Percentiles rank a stretch among this genome's conserved stretches.
phyloP scores from a whole-genome alignment of 2,329 filamentous ascomycete species.

The Ophiostoma tasmaniense region DNA sequence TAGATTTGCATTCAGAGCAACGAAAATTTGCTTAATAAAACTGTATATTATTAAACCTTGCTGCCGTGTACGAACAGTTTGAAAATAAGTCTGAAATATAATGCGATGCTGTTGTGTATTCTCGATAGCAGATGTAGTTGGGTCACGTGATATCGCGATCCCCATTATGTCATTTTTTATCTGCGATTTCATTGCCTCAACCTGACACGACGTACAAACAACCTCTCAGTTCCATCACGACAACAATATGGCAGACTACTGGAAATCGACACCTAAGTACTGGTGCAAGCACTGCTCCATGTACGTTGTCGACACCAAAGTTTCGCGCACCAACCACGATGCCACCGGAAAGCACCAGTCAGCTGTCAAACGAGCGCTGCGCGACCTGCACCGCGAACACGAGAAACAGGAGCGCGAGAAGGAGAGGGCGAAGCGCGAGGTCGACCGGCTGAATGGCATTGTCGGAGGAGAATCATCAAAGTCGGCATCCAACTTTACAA shows the following conservation, averaged over 20 bases:
- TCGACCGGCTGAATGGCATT: slow-evolving; percentile 75
- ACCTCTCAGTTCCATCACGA: neutral
- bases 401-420: slow-evolving; percentile 74
- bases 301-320: slow-evolving; percentile 84
- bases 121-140: too few relatives aligned
- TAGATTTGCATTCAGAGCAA: neutral
- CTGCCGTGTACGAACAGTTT: neutral
- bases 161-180: neutral
- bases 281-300: slow-evolving; percentile 96
- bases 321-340: slow-evolving; percentile 86
- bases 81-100: too few relatives aligned
- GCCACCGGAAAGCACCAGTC: slow-evolving; percentile 76
- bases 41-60: neutral
- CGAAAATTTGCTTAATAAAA: neutral
- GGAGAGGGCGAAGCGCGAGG: slow-evolving; percentile 72
- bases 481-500: neutral
- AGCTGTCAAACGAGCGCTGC: slow-evolving; percentile 78
- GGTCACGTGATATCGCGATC: neutral
- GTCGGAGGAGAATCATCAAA: slow-evolving; percentile 38
- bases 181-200: neutral
- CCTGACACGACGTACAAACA: neutral
- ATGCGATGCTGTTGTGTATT: too few relatives aligned
- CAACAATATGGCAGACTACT: slow-evolving; percentile 85
- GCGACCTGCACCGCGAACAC: slow-evolving; percentile 77
- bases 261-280: slow-evolving; percentile 95